These are phyloP conservation scores for Adansonia gregorii DNA, from an alignment of 441 rosid genomes.

Conservation along the genomic window DNA sequence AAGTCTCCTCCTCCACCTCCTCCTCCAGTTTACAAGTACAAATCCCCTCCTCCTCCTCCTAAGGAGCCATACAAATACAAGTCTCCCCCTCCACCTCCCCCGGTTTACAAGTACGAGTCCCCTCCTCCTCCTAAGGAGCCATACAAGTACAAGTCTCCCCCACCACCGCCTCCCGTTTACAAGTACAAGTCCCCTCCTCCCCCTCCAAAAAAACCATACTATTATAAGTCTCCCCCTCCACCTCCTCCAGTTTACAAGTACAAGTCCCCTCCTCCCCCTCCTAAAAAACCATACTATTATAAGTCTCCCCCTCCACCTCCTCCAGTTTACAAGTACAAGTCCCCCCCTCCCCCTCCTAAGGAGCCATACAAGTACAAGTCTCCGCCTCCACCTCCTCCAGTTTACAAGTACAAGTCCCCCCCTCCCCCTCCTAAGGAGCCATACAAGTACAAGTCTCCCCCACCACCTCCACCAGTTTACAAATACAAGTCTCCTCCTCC, in stretches of 20 bases:
- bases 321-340: conserved; percentile 11
- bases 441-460: conserved; percentile 16
- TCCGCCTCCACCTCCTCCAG: conserved; percentile 28
- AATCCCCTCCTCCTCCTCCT: too few species aligned
- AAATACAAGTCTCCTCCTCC: background rate
- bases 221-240: too few species aligned
- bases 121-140: background rate
- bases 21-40: too few species aligned
- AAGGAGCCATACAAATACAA: too few species aligned
- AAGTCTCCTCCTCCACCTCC: too few species aligned
- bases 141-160: conserved; percentile 7
- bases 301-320: conserved; percentile 7
- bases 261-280: too few species aligned
- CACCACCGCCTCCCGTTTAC: background rate
- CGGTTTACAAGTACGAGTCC: too few species aligned
- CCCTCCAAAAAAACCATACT: too few species aligned
- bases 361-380: conserved; percentile 2
- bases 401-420: too few species aligned
- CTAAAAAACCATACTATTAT: background rate
- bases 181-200: conserved; percentile 21
- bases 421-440: background rate
- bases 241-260: conserved; percentile 7
- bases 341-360: background rate
- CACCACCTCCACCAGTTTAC: background rate
- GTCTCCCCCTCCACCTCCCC: too few species aligned